phyloP scores from a whole-genome alignment of 148 eudicot genomes.

The Rhododendron henanense region DNA sequence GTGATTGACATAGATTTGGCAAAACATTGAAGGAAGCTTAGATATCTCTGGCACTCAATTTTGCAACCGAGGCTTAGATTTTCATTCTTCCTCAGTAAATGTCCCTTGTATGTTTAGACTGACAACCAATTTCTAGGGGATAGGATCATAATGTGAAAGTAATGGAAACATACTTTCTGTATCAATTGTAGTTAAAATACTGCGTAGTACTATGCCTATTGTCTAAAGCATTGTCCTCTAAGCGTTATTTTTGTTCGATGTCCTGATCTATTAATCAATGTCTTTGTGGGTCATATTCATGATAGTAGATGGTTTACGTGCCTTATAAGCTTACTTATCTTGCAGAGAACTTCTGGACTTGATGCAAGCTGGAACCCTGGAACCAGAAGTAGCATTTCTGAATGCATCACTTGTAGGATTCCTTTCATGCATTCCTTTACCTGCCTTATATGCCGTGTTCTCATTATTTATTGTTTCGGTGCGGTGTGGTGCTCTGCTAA shows the following conservation, averaged over 20 bases:
- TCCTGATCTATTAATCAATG: not conserved
- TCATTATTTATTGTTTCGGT: not conserved
- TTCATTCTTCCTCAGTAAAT: not conserved
- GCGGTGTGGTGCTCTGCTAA: not conserved
- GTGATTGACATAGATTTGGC: not conserved
- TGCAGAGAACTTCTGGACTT: constrained; percentile 79
- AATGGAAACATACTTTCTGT: not conserved
- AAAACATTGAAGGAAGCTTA: not conserved
- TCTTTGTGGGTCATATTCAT: not conserved
- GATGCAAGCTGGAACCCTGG: constrained; percentile 88
- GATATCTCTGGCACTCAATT: not conserved
- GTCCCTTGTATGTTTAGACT: not conserved
- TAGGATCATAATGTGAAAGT: not conserved
- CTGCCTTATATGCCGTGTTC: not conserved
- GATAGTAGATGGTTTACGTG: not conserved
- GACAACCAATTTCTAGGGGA: not conserved
- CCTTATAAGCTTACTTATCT: not conserved
- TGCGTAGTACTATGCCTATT: not conserved
- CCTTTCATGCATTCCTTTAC: not conserved
- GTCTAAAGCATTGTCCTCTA: not conserved
- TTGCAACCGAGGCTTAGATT: not conserved
- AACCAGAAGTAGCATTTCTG: constrained; percentile 89
- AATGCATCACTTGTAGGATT: constrained; percentile 83
- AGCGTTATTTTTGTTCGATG: not conserved
- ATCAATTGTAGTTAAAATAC: too few species aligned